Evolutionary conservation across 2,329 filamentous ascomycete genomes (phyloP), one percentile per base, ranked within the genome.

Genomic region (Colletotrichum orchidophilum): DNA sequence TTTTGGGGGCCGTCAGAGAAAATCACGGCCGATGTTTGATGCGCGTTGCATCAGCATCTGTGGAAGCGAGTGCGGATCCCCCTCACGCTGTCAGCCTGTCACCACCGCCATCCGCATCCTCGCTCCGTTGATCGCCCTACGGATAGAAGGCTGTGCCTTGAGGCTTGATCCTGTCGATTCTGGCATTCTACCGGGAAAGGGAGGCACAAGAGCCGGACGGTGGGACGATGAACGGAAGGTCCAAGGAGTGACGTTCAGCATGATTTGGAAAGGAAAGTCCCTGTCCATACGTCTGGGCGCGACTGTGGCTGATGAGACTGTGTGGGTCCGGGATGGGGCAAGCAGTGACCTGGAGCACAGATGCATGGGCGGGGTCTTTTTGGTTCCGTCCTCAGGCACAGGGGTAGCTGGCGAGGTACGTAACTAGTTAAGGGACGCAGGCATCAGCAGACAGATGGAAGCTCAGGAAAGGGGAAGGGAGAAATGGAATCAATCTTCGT

Each of bases 1-100:
- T 68, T 53, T 71, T 68, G 68, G 68, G 68, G 64, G 68, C 64
- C 26, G 64, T 33, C 31, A 54, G 50, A 53, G 21, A 46, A 63
- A 53, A 27, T 24, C 50, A 21, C 21, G 12, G 26, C 50, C 50
- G 46, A 42, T 18, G 66, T 50, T 39, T 35, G 59, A 49, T 31
- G 42, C 39, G 33, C 62, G 54, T 42, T 55, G 57, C 67, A 66
- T 67, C 67, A 57, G 26, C 39, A 46, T 54, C 49, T 61, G 50
- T 61, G 57, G 63, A 70, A 21, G 63, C 49, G n/a, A 52, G 29
- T 35, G 57, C 39, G 55, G 55, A 57, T 55, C 39, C 26, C 29
- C 35, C 46, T 46, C 39, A 39, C 35, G 35, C 18, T 21, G 50
- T 8, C 13, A 26, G 50, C n/a, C 50, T 53, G 39, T 46, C 39